Evolutionary conservation across 495 filamentous ascomycete genomes (phyloP).

Genomic region (Aspergillus indologenus): DNA sequence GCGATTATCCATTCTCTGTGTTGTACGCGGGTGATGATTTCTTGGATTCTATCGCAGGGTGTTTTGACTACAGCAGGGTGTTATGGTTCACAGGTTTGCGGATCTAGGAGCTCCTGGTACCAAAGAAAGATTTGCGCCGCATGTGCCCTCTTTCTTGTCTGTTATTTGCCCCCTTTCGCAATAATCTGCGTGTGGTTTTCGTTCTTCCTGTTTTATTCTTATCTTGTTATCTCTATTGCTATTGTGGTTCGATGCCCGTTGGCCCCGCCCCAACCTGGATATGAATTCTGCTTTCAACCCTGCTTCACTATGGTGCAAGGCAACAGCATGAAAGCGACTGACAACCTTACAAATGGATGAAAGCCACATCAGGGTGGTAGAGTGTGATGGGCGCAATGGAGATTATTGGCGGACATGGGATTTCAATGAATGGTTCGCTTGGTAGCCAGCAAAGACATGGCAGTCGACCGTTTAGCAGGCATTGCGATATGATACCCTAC

Average conservation of each 20-base stretch:
- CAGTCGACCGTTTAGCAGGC: conserved; percentile 49
- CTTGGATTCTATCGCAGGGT: conserved; percentile 22
- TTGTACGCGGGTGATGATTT: conserved; percentile 18
- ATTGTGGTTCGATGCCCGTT: conserved; percentile 18
- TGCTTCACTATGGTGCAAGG: background rate
- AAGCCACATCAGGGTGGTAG: background rate
- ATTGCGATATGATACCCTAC: conserved; percentile 53
- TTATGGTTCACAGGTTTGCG: conserved; percentile 19
- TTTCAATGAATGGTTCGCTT: conserved; percentile 8
- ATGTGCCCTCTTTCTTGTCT: conserved; percentile 12
- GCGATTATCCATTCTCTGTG: conserved; percentile 16
- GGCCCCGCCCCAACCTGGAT: conserved; percentile 6
- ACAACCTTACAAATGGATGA: background rate
- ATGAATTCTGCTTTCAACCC: background rate
- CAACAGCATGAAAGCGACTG: background rate
- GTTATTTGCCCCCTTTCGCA: conserved; percentile 6
- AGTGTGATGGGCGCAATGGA: conserved; percentile 1
- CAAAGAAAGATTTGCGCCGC: conserved; percentile 6
- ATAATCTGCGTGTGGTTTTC: conserved; percentile 4
- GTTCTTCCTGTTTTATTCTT: conserved; percentile 8
- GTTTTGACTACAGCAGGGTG: conserved; percentile 22
- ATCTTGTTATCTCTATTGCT: conserved; percentile 15
- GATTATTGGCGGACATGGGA: conserved; percentile 8
- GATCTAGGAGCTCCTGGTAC: conserved; percentile 13
- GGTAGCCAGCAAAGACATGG: conserved; percentile 22